Conservation (phyloP, 768 basidiomycete genomes). For the Cyathus striatus region DNA sequence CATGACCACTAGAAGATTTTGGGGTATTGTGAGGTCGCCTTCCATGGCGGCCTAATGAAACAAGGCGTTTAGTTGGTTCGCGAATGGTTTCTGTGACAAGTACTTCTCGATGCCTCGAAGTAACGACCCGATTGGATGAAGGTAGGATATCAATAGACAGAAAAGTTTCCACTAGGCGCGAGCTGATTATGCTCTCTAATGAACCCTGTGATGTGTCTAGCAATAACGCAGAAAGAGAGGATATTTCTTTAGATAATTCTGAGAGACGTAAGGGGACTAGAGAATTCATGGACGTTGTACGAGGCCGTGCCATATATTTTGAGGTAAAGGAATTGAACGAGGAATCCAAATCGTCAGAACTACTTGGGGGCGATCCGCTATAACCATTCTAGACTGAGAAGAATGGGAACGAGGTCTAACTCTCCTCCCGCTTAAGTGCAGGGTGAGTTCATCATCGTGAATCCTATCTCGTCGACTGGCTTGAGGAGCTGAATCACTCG, state of each 20-base stretch:
- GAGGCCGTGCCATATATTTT: conserved; percentile 35
- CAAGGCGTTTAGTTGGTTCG: too few species aligned
- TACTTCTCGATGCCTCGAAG: too few species aligned
- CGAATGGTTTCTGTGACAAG: too few species aligned
- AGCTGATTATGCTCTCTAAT: conserved; percentile 65
- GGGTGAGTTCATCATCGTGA: conserved; percentile 21
- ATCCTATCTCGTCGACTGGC: conserved; percentile 42
- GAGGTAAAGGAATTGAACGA: too few species aligned
- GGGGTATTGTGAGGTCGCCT: conserved; percentile 1
- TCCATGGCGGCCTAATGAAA: too few species aligned
- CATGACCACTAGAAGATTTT: not conserved
- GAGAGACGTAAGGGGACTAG: conserved; percentile 26
- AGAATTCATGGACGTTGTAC: conserved; percentile 52
- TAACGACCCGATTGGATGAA: too few species aligned
- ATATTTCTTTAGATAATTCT: conserved; percentile 11
- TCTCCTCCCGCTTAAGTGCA: conserved; percentile 22
- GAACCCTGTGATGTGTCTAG: conserved; percentile 62
- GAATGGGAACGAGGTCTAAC: not conserved
- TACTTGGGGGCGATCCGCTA: too few species aligned
- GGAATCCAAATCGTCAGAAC: too few species aligned
- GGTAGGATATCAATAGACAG: conserved; percentile 34
- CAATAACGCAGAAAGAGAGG: conserved; percentile 23
- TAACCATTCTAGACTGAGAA: too few species aligned
- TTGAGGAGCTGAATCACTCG: conserved; percentile 50
- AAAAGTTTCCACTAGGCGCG: conserved; percentile 77